Evolutionary conservation across 2,329 filamentous ascomycete species (phyloP), one percentile per base, ranked within the genome.

Genomic region (Penicillium sp.): DNA sequence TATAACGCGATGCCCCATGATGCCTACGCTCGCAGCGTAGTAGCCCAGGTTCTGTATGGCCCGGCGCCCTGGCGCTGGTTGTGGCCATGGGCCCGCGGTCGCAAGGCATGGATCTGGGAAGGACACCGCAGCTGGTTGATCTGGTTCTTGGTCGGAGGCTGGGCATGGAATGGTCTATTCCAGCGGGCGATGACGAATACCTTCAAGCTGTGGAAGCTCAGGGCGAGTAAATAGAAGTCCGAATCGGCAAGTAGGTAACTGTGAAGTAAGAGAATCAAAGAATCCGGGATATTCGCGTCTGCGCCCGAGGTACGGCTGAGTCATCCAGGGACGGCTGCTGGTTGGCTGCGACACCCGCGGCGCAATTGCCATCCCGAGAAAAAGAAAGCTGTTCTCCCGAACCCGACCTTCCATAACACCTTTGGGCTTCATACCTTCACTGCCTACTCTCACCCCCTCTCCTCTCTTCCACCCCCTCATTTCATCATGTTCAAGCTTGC

Each of bases 401-500:
- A 56, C 46, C 48, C 51, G 49, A 44, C 51, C 48, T 54, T 52
- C 44, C 50, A 50, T 38, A 38, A 44, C 48, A 51, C 50, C 51
- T 51, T 51, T 58, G 58, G 54, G 54, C 53, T 48, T 40, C 50
- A 38, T 16, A 38, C 35, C 35, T 38, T 41, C 62, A 55, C 58
- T 46, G 50, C 56, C 54, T 60, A 57, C 55, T 53, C 50, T 57
- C 4, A 41, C 46, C 47, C 47, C 43, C 57, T 56, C 44, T 44
- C 52, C 54, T 55, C 53, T 50, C 48, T 53, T 44, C 50, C 20
- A 38, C 35, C 3, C 45, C 42, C 27, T 41, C 56, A 55, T 67
- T 70, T 11, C 76, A 82, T 67, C 68, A 96, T 96, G 91, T 95
- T 91, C 81, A 94, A 87, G 77, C 79, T 95, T 74, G 87, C 87